Base-by-base conservation (phyloP, 139 green algal species). In the Yamagishiella unicocca region DNA sequence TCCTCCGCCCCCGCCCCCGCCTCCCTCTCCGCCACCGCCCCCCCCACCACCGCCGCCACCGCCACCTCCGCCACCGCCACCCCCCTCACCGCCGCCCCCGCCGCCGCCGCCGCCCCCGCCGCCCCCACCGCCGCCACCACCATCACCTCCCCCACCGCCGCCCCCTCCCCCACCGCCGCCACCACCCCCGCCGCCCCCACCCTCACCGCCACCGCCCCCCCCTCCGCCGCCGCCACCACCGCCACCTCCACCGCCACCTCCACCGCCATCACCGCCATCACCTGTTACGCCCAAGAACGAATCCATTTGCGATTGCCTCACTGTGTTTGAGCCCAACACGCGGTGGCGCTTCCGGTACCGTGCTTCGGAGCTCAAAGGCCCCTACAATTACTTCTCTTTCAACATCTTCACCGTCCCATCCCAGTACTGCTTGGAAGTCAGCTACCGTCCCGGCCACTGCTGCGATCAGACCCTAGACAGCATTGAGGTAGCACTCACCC, bases 321-420 rank as follows among this genome's bases (percentile, higher is more conserved):
- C 37, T 9, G 67, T 90, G 3, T 92, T 81, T 42, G 62, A 89
- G 74, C 89, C 89, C 66, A 92, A 92, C 85, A 88, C 85, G 1
- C 85, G 89, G 31, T 92, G 89, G 89, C 89, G 89, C 43, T 78
- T 92, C 53, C 73, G 70, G 17, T 90, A 71, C 55, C 64, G 82
- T 1, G 86, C 31, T 0, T 78, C 50, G 5, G 74, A 67, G n/a
- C 27, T 88, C 8, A 76, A 90, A 64, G 66, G 83, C 29, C 38
- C 53, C 35, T 66, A 27, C 31, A 68, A 84, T 22, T 87, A 87
- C 71, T 92, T 64, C 29, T 45, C 61, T 40, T 92, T 89, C 67
- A 58, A 64, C 66, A 79, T 92, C 53, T 90, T 58, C 42, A 84
- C 89, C 4, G 81, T 88, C 9, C 81, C 81, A 4, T 53, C 45